These are phyloP conservation scores for Akebia trifoliata DNA, from an alignment of 164 flowering plant genomes.

Conservation along the genomic window DNA sequence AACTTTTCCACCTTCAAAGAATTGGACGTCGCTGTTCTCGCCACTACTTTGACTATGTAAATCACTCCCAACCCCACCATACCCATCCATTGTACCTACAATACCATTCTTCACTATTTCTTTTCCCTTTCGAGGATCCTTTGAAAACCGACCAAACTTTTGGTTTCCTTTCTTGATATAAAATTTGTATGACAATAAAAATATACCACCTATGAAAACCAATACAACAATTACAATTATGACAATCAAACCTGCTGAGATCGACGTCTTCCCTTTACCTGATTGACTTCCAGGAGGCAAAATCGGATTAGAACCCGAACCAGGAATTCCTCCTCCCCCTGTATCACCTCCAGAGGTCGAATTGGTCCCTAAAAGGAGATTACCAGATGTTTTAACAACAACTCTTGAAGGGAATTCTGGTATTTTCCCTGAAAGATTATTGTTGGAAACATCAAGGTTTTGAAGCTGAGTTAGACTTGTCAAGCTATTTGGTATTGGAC, in stretches of 20 bases:
- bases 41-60: constrained; percentile 24
- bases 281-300: neutral
- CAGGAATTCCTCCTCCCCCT: neutral
- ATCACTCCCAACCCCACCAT: constrained; percentile 23
- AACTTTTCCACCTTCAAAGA: constrained; percentile 36
- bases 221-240: constrained; percentile 19
- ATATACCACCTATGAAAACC: constrained; percentile 6
- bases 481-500: constrained; percentile 40
- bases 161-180: constrained; percentile 11
- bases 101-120: constrained; percentile 12
- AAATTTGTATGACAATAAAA: constrained; percentile 9
- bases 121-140: constrained; percentile 10
- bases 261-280: neutral
- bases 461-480: constrained; percentile 30
- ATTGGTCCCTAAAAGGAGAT: constrained; percentile 30
- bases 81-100: constrained; percentile 15
- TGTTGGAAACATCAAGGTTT: constrained; percentile 50
- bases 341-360: constrained; percentile 12
- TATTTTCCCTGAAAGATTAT: constrained; percentile 42
- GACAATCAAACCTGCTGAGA: constrained; percentile 11
- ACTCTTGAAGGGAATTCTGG: constrained; percentile 30
- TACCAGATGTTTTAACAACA: constrained; percentile 29
- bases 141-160: constrained; percentile 8
- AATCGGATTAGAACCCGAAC: neutral
- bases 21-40: constrained; percentile 21